These are phyloP conservation scores for Lithohypha guttulata DNA, from an alignment of 2,329 filamentous ascomycete species.

Conservation along the genomic window DNA sequence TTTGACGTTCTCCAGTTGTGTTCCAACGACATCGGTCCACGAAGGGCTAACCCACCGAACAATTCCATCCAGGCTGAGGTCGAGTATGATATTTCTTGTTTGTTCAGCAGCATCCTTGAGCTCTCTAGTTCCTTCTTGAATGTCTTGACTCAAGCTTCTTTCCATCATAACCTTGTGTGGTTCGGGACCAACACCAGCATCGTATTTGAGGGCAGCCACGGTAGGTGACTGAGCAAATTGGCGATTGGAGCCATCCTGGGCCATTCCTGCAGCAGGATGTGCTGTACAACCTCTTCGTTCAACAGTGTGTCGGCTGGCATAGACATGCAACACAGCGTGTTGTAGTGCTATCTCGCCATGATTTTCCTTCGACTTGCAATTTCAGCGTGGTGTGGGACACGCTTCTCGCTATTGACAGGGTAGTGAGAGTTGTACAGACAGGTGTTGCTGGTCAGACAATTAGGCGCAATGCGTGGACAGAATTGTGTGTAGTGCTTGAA, in stretches of 20 bases:
- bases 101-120: slow-evolving; percentile 92
- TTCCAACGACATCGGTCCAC: slow-evolving; percentile 88
- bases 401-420: slow-evolving; percentile 1
- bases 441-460: not conserved
- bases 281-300: no score
- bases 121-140: slow-evolving; percentile 85
- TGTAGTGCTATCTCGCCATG: slow-evolving; percentile 16
- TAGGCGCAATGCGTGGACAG: not conserved
- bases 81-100: slow-evolving; percentile 90
- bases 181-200: slow-evolving; percentile 27
- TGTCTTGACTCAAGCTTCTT: slow-evolving; percentile 69
- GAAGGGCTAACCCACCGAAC: slow-evolving; percentile 96
- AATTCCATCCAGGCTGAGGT: slow-evolving; percentile 78
- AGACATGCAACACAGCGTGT: slow-evolving; percentile 10
- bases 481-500: no score
- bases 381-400: slow-evolving; percentile 6
- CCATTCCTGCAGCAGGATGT: slow-evolving; percentile 26
- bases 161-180: slow-evolving; percentile 35
- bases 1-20: slow-evolving; percentile 58
- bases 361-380: slow-evolving; percentile 9
- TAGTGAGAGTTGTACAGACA: no score
- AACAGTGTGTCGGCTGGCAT: no score
- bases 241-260: slow-evolving; percentile 30
- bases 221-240: slow-evolving; percentile 34
- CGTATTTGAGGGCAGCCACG: slow-evolving; percentile 34